A percentile compares a stretch with the other conserved stretches of the same genome.
phyloP scores from a whole-genome alignment of 106 monocot species.

The Acorus gramineus region DNA sequence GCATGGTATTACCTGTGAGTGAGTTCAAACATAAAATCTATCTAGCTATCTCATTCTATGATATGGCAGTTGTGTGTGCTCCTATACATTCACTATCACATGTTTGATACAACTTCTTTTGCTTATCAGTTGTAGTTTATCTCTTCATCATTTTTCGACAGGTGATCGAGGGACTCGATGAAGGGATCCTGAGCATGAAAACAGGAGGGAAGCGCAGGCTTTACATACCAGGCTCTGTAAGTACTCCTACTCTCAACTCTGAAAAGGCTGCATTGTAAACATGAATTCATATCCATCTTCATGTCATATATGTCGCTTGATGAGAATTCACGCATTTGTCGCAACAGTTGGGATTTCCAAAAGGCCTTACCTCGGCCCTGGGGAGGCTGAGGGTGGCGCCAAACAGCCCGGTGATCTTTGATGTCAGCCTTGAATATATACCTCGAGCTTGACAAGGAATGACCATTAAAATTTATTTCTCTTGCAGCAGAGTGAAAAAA shows the following conservation, averaged over 20 bases:
- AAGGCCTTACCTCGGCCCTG: constrained; percentile 75
- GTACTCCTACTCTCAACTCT: constrained; percentile 6
- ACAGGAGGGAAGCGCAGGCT: constrained; percentile 76
- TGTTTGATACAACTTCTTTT: too few relatives aligned
- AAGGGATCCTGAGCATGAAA: constrained; percentile 92
- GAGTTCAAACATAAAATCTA: too few relatives aligned
- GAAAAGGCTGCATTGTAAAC: too few relatives aligned
- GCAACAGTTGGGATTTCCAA: constrained; percentile 75
- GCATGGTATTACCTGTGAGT: too few relatives aligned
- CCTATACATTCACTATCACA: too few relatives aligned
- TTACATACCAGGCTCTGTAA: constrained; percentile 86
- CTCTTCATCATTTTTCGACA: constrained; percentile 4
- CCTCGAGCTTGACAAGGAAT: constrained; percentile 61
- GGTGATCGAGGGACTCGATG: constrained; percentile 98
- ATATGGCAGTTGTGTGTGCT: too few relatives aligned
- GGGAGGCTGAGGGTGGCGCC: constrained; percentile 85
- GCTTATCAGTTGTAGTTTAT: neutral
- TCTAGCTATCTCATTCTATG: too few relatives aligned
- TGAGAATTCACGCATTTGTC: neutral
- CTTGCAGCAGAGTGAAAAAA: too few relatives aligned
- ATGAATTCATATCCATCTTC: too few relatives aligned
- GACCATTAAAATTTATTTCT: too few relatives aligned
- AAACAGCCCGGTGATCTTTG: constrained; percentile 84
- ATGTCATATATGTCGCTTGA: too few relatives aligned
- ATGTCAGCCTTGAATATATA: constrained; percentile 77